A percentile compares a stretch with the other conserved stretches of the same genome.
phyloP scores from a whole-genome alignment of 192 early-diverging fungal species.

The Coemansia sp. region DNA sequence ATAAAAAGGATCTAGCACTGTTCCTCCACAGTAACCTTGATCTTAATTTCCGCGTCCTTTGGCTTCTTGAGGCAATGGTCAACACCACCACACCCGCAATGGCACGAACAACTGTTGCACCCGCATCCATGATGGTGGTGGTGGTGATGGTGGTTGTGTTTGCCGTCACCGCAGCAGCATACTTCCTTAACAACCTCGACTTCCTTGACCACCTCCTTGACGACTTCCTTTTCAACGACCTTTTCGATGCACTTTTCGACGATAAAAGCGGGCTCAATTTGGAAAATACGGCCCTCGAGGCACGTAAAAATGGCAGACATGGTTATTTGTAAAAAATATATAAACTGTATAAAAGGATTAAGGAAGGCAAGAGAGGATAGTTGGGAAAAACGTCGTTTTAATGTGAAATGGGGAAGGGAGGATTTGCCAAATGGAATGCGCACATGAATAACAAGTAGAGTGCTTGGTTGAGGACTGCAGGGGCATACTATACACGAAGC shows the following conservation, averaged over 20 bases:
- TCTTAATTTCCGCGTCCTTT: conserved; percentile 38
- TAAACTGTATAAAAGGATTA: neutral
- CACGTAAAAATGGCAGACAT: conserved; percentile 43
- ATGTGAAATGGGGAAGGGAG: neutral
- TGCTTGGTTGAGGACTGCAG: neutral
- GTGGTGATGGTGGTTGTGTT: conserved; percentile 13
- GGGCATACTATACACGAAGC: neutral
- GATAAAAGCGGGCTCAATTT: conserved; percentile 41
- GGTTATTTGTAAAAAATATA: conserved; percentile 2
- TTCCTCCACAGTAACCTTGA: conserved; percentile 40
- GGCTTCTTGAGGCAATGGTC: conserved; percentile 14
- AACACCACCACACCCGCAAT: conserved; percentile 11
- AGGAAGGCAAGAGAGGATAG: neutral
- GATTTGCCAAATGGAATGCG: neutral
- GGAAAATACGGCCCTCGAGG: conserved; percentile 42
- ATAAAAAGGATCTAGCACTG: conserved; percentile 7
- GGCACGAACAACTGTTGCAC: conserved; percentile 4
- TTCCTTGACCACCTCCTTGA: conserved; percentile 26
- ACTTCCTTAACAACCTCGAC: conserved; percentile 33
- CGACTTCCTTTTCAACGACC: conserved; percentile 40
- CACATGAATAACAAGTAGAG: neutral
- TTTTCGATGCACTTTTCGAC: conserved; percentile 49
- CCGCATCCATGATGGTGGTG: conserved; percentile 14
- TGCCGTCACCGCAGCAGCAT: conserved; percentile 39
- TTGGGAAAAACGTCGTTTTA: neutral